A percentile compares a stretch with the other conserved stretches of the same genome.
Evolutionary conservation across 306 rosid species (phyloP).

Genomic region (Lathyrus tuberosus): DNA sequence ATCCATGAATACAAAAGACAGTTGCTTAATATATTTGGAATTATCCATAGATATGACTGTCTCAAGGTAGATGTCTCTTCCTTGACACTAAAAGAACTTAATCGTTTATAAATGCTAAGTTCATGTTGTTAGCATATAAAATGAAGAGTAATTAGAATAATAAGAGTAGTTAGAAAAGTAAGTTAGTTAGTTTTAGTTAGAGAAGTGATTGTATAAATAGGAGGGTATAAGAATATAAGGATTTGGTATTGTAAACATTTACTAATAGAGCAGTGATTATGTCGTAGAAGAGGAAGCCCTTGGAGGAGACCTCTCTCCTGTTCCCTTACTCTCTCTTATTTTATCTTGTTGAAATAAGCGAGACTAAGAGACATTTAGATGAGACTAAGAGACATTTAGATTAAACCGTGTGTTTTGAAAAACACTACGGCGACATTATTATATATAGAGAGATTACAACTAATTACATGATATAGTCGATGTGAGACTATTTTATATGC

Average conservation of each 20-base stretch:
- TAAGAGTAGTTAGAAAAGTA: not conserved
- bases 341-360: not conserved
- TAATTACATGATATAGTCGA: too few relatives aligned
- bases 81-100: conserved; percentile 25
- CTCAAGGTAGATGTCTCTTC: conserved; percentile 58
- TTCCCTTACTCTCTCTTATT: not conserved
- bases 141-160: not conserved
- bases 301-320: not conserved
- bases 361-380: too few relatives aligned
- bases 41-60: conserved; percentile 74
- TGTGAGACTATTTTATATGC: too few relatives aligned
- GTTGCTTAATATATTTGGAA: conserved; percentile 72
- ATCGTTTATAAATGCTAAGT: conserved; percentile 20
- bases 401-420: too few relatives aligned
- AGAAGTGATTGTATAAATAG: not conserved
- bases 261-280: not conserved
- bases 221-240: not conserved
- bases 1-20: conserved; percentile 83
- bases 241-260: not conserved
- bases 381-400: too few relatives aligned
- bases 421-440: too few relatives aligned
- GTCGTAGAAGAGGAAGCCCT: not conserved
- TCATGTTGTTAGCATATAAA: not conserved
- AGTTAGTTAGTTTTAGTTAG: not conserved
- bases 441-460: too few relatives aligned